These are phyloP conservation scores for Gastrolobium bilobum DNA, from an alignment of 306 rosid genomes.

Conservation along the genomic window DNA sequence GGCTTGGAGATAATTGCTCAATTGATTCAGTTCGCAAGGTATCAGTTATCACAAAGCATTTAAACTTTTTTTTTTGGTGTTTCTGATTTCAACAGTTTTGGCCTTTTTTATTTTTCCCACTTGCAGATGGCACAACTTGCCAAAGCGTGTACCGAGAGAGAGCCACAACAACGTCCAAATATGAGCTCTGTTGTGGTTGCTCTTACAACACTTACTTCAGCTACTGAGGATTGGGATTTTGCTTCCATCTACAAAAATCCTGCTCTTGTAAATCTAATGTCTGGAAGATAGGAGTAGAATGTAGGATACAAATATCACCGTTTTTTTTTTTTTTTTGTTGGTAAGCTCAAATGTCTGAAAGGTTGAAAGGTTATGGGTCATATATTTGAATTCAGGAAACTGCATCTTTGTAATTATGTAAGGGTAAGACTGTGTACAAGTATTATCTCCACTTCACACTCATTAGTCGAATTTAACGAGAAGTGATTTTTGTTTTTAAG, in stretches of 20 bases:
- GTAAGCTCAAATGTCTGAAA: no score
- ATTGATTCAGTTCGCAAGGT: slow-evolving; percentile 82
- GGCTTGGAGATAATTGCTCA: slow-evolving; percentile 78
- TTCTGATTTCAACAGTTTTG: slow-evolving; percentile 29
- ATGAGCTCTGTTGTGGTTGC: slow-evolving; percentile 93
- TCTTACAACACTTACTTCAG: slow-evolving; percentile 76
- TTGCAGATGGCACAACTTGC: slow-evolving; percentile 88
- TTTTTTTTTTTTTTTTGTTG: no score
- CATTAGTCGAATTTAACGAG: no score
- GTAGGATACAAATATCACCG: not conserved
- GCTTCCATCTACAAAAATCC: slow-evolving; percentile 78
- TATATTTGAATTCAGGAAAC: no score
- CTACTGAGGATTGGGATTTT: slow-evolving; percentile 84
- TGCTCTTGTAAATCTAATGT: slow-evolving; percentile 68
- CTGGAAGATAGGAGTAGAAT: slow-evolving; percentile 65
- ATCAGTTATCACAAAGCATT: slow-evolving; percentile 28
- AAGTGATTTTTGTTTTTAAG: no score
- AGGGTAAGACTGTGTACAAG: no score
- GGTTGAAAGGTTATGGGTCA: no score
- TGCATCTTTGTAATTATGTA: no score
- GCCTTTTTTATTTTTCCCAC: slow-evolving; percentile 15
- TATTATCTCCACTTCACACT: no score
- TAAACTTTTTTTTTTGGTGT: not conserved
- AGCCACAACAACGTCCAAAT: slow-evolving; percentile 78
- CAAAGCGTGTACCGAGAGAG: slow-evolving; percentile 74